Percentiles rank a stretch among this genome's conserved stretches.
Conservation (phyloP, 2,329 filamentous ascomycete species). For the Ophiostoma australiae region DNA sequence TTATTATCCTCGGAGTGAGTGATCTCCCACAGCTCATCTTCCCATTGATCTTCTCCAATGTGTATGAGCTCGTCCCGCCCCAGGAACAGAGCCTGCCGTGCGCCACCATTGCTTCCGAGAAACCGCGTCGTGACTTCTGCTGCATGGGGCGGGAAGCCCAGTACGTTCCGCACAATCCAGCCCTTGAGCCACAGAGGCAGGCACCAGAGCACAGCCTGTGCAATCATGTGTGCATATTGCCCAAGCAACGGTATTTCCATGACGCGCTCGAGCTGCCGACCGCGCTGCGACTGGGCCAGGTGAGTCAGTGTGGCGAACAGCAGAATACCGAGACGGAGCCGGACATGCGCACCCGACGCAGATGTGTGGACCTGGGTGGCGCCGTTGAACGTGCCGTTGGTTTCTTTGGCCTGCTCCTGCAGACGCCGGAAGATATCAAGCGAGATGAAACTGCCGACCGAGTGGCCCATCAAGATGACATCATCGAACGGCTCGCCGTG, state of each 20-base stretch:
- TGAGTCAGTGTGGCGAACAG: slow-evolving; percentile 72
- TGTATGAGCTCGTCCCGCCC: slow-evolving; percentile 56
- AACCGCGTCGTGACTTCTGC: slow-evolving; percentile 50
- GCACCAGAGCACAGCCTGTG: slow-evolving; percentile 40
- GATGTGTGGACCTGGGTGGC: not conserved
- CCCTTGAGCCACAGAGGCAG: slow-evolving; percentile 39
- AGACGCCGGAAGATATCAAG: slow-evolving; percentile 62
- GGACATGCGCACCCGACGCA: slow-evolving; percentile 31
- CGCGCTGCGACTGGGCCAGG: slow-evolving; percentile 59
- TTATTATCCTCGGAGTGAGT: slow-evolving; percentile 25
- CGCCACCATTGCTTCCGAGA: slow-evolving; percentile 52
- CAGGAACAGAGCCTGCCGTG: slow-evolving; percentile 56
- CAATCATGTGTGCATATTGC: slow-evolving; percentile 39
- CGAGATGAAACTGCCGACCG: slow-evolving; percentile 66
- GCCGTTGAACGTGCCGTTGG: not conserved
- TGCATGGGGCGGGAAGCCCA: slow-evolving; percentile 45
- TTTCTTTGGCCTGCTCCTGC: slow-evolving; percentile 27
- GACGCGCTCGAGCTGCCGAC: slow-evolving; percentile 47
- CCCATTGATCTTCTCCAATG: slow-evolving; percentile 57
- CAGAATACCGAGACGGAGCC: slow-evolving; percentile 52
- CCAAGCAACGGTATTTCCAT: slow-evolving; percentile 42
- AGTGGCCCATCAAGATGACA: slow-evolving; percentile 67
- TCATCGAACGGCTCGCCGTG: slow-evolving; percentile 45
- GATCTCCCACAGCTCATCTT: slow-evolving; percentile 53
- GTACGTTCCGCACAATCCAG: slow-evolving; percentile 40